Base-by-base conservation (phyloP, 345 rosid genomes). In the Abelmoschus esculentus region DNA sequence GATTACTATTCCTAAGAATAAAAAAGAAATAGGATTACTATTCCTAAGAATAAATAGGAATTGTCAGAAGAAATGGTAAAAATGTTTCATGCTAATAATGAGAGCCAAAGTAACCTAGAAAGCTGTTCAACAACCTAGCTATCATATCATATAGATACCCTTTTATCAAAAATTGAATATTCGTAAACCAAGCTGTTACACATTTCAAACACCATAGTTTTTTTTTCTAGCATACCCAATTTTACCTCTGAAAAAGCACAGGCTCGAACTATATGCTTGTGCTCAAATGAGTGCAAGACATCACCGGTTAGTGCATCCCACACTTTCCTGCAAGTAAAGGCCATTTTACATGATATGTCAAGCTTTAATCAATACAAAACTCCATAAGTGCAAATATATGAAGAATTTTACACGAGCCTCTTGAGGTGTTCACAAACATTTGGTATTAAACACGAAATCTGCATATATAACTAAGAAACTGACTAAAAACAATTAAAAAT, bases 291-390 rank as follows among this genome's bases (percentile, higher is more conserved):
- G 68, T 92, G 95, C 81, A 90, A 80, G 40, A 68, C 89, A 78
- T 88, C 95, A 72, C 98, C 96, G n/a, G 92, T 82, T 82, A 90
- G 81, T 44, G 98, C 98, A 80, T 92, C 90, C 95, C 98, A 90
- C 68, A 92, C 46, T 83, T 90, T 92, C 85, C 92, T 34, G 67
- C 15, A 61, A 56, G 14, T 22, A 54, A 58, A 22, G 10, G 11
- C 31, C 38, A 40, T 69, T 58, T 58, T 32, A 56, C 49, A 15
- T 6, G 26, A 15, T 14, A 13, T 36, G 36, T 69, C 40, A 42
- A 58, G 26, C n/a, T 38, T 9, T 40, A 4, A 13, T 69, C 8
- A 19, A 54, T 1, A 15, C 26, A 28, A 0, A 46, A 47, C 19
- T 7, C 22, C 66, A 22, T 15, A 10, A n/a, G 14, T 17, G 36